Conservation (phyloP, 2,329 filamentous ascomycete genomes). For the Pestalotiopsis sp. region DNA sequence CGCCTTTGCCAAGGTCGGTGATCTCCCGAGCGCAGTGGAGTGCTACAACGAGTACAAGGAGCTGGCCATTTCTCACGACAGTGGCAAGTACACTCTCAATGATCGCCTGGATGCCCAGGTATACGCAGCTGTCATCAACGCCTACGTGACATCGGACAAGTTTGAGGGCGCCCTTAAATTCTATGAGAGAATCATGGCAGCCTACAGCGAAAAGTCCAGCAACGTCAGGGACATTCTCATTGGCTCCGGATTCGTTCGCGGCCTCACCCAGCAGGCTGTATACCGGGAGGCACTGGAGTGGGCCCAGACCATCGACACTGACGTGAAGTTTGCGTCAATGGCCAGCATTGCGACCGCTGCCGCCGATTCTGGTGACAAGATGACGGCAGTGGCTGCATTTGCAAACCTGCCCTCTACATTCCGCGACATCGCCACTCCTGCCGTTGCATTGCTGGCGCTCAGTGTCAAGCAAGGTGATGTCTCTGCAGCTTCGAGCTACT, state of each 20-base stretch:
- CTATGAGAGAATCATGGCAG: conserved; percentile 74
- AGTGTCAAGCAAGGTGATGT: conserved; percentile 83
- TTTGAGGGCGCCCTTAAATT: conserved; percentile 83
- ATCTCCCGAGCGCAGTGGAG: conserved; percentile 86
- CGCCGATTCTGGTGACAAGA: conserved; percentile 76
- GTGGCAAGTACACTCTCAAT: conserved; percentile 67
- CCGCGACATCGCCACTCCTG: conserved; percentile 56
- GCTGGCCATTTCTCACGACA: conserved; percentile 83
- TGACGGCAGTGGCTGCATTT: conserved; percentile 70
- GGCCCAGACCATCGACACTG: conserved; percentile 65
- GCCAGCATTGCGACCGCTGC: conserved; percentile 74
- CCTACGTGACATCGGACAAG: conserved; percentile 82
- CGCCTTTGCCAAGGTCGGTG: conserved; percentile 82
- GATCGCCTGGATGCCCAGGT: conserved; percentile 80
- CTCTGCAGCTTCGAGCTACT: conserved; percentile 75
- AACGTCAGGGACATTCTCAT: conserved; percentile 74
- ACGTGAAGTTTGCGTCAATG: conserved; percentile 65
- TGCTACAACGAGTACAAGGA: conserved; percentile 94
- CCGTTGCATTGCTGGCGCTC: conserved; percentile 84
- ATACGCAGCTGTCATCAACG: conserved; percentile 89
- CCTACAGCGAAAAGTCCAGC: conserved; percentile 58
- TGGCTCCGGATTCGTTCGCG: conserved; percentile 75
- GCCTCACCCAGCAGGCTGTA: conserved; percentile 70
- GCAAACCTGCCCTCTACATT: conserved; percentile 56
- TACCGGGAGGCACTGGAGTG: conserved; percentile 75